phyloP scores from a whole-genome alignment of 441 rosid genomes.

The Pelargonium fulgidum region DNA sequence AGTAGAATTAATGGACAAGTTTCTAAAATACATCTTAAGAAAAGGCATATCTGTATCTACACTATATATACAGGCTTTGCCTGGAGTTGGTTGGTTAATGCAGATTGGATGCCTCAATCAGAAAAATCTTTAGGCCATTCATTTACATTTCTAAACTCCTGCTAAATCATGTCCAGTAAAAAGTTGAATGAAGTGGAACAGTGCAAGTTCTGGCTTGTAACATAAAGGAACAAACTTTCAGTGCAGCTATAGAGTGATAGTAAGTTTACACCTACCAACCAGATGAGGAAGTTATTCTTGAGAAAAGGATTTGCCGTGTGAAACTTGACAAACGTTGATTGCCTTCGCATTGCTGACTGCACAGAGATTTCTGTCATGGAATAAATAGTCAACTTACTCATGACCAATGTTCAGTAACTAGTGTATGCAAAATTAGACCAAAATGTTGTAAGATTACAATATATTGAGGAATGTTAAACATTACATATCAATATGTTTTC shows the following conservation, averaged over 20 bases:
- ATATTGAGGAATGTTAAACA: not conserved
- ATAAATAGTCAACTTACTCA: constrained; percentile 13
- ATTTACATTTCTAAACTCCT: not conserved
- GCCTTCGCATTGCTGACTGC: constrained; percentile 51
- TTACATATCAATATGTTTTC: not conserved
- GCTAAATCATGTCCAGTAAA: not conserved
- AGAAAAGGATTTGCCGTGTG: constrained; percentile 50
- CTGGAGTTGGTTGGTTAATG: not conserved
- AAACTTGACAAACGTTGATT: constrained; percentile 63
- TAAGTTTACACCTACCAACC: constrained; percentile 57
- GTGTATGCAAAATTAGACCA: not conserved
- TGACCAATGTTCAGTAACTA: not conserved
- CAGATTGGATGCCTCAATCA: not conserved
- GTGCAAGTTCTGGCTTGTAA: not conserved
- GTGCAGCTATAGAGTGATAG: constrained; percentile 13
- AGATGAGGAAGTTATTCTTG: constrained; percentile 49
- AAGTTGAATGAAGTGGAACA: constrained; percentile 2
- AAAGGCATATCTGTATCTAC: not conserved
- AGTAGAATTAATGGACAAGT: not conserved
- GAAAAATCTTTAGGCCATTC: not conserved
- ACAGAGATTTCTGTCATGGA: constrained; percentile 45
- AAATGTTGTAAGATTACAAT: not conserved
- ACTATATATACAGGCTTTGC: not conserved
- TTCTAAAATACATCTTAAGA: not conserved
- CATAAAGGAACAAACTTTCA: not conserved